These are phyloP conservation scores for Monosporascus sp. DNA, from an alignment of 2,329 filamentous ascomycete species.

Conservation along the genomic window DNA sequence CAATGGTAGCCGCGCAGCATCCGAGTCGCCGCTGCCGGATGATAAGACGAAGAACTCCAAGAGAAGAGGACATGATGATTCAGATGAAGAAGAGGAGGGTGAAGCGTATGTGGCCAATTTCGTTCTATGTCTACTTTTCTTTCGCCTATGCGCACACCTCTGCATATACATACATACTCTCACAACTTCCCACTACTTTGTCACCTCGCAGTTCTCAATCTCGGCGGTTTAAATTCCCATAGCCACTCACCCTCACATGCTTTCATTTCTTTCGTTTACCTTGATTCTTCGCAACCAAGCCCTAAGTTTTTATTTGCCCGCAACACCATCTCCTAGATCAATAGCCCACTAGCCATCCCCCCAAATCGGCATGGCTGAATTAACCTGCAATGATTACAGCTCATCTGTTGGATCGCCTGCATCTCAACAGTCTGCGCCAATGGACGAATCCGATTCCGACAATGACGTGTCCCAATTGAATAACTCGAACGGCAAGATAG, in stretches of 20 bases:
- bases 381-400: conserved; percentile 35
- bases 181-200: background rate
- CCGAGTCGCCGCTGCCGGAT: conserved; percentile 43
- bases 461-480: conserved; percentile 34
- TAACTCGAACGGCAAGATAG: conserved; percentile 25
- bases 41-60: conserved; percentile 38
- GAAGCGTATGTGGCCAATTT: conserved; percentile 63
- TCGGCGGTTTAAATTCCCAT: too few relatives aligned
- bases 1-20: conserved; percentile 49
- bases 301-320: background rate
- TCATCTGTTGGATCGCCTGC: conserved; percentile 66
- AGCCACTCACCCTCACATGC: too few relatives aligned
- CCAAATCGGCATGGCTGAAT: background rate
- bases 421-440: conserved; percentile 76
- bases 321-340: background rate
- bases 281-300: background rate
- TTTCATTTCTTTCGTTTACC: too few relatives aligned
- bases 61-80: conserved; percentile 52
- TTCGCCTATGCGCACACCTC: conserved; percentile 6
- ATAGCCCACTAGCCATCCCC: background rate
- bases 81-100: conserved; percentile 66
- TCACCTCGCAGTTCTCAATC: background rate
- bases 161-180: background rate
- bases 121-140: conserved; percentile 1
- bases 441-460: conserved; percentile 82